A percentile compares a stretch with the other conserved stretches of the same genome.
Conservation (phyloP, 2,329 filamentous ascomycete genomes). For the Metarhizium guizhouense region DNA sequence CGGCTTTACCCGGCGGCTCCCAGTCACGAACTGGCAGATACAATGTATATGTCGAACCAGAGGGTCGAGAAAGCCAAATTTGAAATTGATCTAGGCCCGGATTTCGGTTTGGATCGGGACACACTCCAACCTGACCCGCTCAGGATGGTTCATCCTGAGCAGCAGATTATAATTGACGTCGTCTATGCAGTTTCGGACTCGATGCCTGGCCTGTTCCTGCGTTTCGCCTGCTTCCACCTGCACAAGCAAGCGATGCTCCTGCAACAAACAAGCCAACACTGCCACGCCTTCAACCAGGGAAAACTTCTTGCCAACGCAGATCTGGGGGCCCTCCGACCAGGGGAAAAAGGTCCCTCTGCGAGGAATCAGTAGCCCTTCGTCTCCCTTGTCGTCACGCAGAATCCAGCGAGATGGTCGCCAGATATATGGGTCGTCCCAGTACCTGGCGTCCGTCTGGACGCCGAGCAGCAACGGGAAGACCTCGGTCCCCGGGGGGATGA, state of each 20-base stretch:
- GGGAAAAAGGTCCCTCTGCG: not conserved
- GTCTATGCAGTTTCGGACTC: not conserved
- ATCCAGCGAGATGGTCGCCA: not conserved
- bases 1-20: too few species aligned
- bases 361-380: not conserved
- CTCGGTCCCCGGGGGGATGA: conserved; percentile 4
- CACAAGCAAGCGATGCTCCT: not conserved
- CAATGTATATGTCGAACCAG: too few species aligned
- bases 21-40: too few species aligned
- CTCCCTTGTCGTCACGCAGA: not conserved
- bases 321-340: not conserved
- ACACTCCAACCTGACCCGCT: not conserved
- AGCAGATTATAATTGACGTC: not conserved
- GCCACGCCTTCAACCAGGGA: not conserved
- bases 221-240: not conserved
- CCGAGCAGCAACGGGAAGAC: conserved; percentile 3
- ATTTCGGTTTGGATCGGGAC: too few species aligned
- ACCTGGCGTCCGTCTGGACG: conserved; percentile 5
- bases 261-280: not conserved
- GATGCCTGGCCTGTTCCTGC: not conserved
- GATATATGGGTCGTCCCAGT: not conserved
- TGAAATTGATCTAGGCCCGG: too few species aligned
- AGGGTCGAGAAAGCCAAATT: too few species aligned
- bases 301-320: not conserved
- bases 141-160: not conserved